Percentiles rank a stretch among this genome's conserved stretches.
Conservation (phyloP, 768 basidiomycete genomes). For the Omphalotus guepiniiformis region DNA sequence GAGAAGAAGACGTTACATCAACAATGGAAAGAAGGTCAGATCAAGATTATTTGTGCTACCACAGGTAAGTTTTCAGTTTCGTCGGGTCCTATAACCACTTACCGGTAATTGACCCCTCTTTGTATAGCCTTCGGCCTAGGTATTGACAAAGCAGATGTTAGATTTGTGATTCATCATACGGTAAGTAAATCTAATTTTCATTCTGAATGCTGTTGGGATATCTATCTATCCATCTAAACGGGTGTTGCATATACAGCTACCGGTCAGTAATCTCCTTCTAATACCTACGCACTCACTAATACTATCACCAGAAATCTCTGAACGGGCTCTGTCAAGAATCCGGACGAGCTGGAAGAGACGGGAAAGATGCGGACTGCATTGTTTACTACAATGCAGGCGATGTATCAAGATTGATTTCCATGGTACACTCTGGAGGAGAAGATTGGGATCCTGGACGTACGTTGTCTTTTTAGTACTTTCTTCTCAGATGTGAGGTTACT, state of each 20-base stretch:
- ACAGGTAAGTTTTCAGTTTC: conserved; percentile 48
- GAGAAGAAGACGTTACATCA: conserved; percentile 73
- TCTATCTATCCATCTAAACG: too few species aligned
- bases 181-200: conserved; percentile 40
- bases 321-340: conserved; percentile 95
- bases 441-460: conserved; percentile 60
- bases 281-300: too few species aligned
- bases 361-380: conserved; percentile 80
- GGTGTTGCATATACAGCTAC: too few species aligned
- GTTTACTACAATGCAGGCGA: conserved; percentile 83
- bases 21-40: conserved; percentile 68
- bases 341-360: conserved; percentile 91
- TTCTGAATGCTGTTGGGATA: too few species aligned
- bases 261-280: too few species aligned
- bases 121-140: conserved; percentile 76
- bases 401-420: conserved; percentile 50
- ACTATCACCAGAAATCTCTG: conserved; percentile 66
- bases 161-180: conserved; percentile 88
- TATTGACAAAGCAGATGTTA: conserved; percentile 87
- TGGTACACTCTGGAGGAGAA: conserved; percentile 54
- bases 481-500: background rate
- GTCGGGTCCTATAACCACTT: background rate
- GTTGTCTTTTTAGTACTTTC: conserved; percentile 18
- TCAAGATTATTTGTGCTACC: conserved; percentile 90
- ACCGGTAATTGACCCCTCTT: background rate